Evolutionary conservation across 257 asterid species (phyloP).

Genomic region (Plectranthus barbatus): DNA sequence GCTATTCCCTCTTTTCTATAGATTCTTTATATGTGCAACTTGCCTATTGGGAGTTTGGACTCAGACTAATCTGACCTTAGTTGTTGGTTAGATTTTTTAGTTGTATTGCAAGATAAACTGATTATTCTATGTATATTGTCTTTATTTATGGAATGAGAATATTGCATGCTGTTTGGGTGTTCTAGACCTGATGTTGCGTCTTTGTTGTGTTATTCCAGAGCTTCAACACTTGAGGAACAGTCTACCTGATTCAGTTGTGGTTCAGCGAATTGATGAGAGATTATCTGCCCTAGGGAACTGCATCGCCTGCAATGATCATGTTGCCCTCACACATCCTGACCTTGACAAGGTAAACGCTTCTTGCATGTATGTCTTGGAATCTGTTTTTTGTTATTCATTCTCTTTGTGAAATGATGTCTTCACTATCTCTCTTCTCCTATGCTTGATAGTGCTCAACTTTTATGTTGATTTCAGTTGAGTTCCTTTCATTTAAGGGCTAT

Average conservation of each 20-base stretch:
- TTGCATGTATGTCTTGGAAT: neutral
- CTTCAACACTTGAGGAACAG: too few species aligned
- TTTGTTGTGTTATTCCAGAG: slow-evolving; percentile 27
- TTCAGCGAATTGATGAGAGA: slow-evolving; percentile 90
- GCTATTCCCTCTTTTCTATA: neutral
- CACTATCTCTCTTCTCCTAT: too few species aligned
- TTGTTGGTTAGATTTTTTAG: neutral
- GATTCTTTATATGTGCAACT: neutral
- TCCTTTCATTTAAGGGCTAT: too few species aligned
- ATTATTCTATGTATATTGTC: neutral
- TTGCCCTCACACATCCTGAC: slow-evolving; percentile 90
- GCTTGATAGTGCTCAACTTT: too few species aligned
- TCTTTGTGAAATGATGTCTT: too few species aligned
- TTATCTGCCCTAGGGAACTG: too few species aligned
- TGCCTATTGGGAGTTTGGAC: neutral
- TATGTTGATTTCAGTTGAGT: too few species aligned
- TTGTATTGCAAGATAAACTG: neutral
- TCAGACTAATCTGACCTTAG: too few species aligned
- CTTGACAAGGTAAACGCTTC: slow-evolving; percentile 55
- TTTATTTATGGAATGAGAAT: neutral
- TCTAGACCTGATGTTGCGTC: slow-evolving; percentile 8
- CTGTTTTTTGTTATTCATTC: too few species aligned
- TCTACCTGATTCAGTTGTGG: slow-evolving; percentile 69
- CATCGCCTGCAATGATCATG: too few species aligned
- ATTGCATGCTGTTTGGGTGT: neutral